A percentile compares a stretch with the other conserved stretches of the same genome.
These are phyloP conservation scores for Apiospora pterosperma DNA, from an alignment of 2,329 filamentous ascomycete species.

Conservation along the genomic window DNA sequence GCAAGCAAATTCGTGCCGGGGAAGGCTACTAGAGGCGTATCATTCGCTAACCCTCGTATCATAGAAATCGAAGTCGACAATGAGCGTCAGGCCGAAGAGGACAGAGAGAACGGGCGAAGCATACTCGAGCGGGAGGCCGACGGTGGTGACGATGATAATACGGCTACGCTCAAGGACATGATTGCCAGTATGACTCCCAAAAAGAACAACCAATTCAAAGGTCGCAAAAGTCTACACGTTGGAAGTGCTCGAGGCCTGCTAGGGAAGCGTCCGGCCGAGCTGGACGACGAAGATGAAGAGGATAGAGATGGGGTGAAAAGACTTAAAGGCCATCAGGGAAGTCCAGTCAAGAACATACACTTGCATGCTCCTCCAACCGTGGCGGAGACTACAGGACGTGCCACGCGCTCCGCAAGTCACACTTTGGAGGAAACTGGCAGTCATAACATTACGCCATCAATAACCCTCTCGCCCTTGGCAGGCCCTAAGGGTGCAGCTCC, in stretches of 20 bases:
- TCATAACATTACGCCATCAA: constrained; percentile 37
- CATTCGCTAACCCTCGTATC: constrained; percentile 62
- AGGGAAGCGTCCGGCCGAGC: constrained; percentile 69
- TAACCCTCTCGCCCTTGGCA: constrained; percentile 46
- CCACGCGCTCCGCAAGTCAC: constrained; percentile 46
- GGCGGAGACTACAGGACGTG: constrained; percentile 60
- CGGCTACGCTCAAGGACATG: constrained; percentile 69
- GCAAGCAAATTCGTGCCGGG: constrained; percentile 61
- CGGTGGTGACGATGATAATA: constrained; percentile 53
- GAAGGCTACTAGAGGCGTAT: constrained; percentile 42
- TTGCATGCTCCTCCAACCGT: constrained; percentile 67
- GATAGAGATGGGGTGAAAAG: constrained; percentile 63
- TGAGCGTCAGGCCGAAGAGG: constrained; percentile 58
- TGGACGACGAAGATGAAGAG: constrained; percentile 63
- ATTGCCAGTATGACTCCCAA: constrained; percentile 76
- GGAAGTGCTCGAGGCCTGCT: constrained; percentile 71
- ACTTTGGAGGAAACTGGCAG: constrained; percentile 38
- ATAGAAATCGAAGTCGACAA: constrained; percentile 62
- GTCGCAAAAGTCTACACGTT: constrained; percentile 73
- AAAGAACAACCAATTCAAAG: constrained; percentile 48
- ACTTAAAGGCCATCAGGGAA: constrained; percentile 67
- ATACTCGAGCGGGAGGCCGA: constrained; percentile 52
- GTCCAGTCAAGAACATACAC: constrained; percentile 72
- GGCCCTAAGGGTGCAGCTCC: constrained; percentile 31
- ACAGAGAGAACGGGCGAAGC: constrained; percentile 56